These are phyloP conservation scores for Fraxinus albicans DNA, from an alignment of 305 asterid species.

Conservation along the genomic window DNA sequence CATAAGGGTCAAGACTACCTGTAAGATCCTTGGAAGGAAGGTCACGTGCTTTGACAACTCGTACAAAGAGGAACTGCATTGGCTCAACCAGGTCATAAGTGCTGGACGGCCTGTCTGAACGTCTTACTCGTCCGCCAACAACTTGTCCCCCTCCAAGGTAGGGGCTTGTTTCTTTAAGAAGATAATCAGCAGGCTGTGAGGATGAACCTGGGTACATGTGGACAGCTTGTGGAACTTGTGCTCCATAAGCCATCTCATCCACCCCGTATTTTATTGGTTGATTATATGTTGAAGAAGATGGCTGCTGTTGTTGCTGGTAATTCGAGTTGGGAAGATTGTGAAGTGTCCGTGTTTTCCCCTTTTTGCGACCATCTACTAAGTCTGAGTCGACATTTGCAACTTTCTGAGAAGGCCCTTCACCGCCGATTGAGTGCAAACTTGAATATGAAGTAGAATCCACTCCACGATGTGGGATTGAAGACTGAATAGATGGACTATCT, in stretches of 20 bases:
- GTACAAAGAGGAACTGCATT: constrained; percentile 84
- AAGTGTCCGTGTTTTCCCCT: constrained; percentile 46
- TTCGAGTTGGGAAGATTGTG: constrained; percentile 42
- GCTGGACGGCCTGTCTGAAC: constrained; percentile 52
- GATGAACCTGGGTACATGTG: constrained; percentile 47
- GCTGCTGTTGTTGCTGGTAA: background rate
- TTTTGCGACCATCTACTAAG: constrained; percentile 33
- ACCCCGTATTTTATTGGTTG: constrained; percentile 35
- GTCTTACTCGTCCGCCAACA: constrained; percentile 64
- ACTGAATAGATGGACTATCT: constrained; percentile 52
- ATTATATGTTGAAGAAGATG: constrained; percentile 28
- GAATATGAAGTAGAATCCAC: constrained; percentile 27
- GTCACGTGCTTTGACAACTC: constrained; percentile 80
- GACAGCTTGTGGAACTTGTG: constrained; percentile 41
- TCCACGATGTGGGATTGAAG: constrained; percentile 48
- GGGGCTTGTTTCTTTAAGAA: constrained; percentile 83
- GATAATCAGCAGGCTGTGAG: constrained; percentile 59
- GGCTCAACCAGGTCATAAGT: constrained; percentile 91
- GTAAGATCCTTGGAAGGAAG: constrained; percentile 73
- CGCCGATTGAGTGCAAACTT: constrained; percentile 34
- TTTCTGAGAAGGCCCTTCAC: constrained; percentile 15
- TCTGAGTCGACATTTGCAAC: constrained; percentile 17
- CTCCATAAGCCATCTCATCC: constrained; percentile 57
- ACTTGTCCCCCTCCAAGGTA: constrained; percentile 83
- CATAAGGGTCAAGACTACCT: constrained; percentile 84